Evolutionary conservation across 306 rosid genomes (phyloP).

Genomic region (Fragaria ananassa): DNA sequence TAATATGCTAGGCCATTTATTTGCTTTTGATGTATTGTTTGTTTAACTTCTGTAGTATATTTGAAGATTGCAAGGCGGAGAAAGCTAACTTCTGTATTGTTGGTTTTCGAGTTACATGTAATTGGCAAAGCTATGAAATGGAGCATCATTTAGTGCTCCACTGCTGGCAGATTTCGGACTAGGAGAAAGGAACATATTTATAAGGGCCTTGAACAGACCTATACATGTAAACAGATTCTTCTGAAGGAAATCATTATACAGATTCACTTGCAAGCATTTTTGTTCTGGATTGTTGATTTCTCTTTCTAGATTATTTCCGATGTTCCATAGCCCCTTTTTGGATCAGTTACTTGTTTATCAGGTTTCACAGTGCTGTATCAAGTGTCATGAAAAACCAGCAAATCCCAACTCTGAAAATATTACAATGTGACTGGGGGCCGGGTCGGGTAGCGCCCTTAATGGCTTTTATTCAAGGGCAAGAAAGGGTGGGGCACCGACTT

Average conservation of each 20-base stretch:
- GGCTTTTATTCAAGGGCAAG: no score
- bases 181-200: not conserved
- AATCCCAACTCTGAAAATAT: not conserved
- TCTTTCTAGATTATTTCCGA: not conserved
- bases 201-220: not conserved
- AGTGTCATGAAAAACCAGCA: not conserved
- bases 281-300: not conserved
- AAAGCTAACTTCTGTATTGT: not conserved
- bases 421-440: not conserved
- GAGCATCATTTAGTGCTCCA: not conserved
- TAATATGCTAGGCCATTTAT: not conserved
- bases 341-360: not conserved
- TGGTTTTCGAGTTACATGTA: not conserved
- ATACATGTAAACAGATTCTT: conserved; percentile 2
- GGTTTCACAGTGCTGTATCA: not conserved
- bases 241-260: not conserved
- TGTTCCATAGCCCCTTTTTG: not conserved
- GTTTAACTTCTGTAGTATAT: not conserved
- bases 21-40: not conserved
- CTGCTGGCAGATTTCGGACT: conserved; percentile 1
- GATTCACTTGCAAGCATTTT: not conserved
- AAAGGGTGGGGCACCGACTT: not conserved
- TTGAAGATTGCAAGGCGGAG: conserved; percentile 19
- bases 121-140: not conserved
- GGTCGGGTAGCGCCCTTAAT: no score